Evolutionary conservation across 2,329 filamentous ascomycete genomes (phyloP).

Genomic region (Aspergillus neoniger): DNA sequence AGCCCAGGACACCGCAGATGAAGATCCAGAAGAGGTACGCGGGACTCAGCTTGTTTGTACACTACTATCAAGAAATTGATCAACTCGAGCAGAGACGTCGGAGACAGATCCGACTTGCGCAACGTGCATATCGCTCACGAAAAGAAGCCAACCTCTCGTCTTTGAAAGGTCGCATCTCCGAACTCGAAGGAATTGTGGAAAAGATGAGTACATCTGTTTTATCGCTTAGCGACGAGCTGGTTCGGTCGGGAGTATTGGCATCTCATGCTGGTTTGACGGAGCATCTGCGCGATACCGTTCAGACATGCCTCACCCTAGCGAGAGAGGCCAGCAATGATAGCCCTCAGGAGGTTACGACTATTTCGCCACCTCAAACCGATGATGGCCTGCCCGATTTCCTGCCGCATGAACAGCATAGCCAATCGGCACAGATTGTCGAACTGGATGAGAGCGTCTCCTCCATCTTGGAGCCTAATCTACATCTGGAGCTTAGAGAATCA

Average conservation of each 20-base stretch:
- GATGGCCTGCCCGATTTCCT: not conserved
- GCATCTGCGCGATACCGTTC: conserved; percentile 23
- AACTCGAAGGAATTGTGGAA: conserved; percentile 24
- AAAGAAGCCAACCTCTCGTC: conserved; percentile 25
- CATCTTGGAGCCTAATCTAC: not conserved
- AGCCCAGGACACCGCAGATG: conserved; percentile 9
- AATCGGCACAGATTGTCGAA: conserved; percentile 14
- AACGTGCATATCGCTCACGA: conserved; percentile 30
- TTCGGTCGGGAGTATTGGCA: conserved; percentile 23
- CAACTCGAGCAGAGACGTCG: conserved; percentile 21
- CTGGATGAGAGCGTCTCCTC: not conserved
- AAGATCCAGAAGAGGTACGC: conserved; percentile 24
- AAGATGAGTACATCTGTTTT: conserved; percentile 27
- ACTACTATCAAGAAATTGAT: not conserved
- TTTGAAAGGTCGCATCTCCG: conserved; percentile 22
- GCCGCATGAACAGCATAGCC: not conserved
- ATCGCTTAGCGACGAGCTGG: conserved; percentile 25
- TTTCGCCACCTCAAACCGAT: not conserved
- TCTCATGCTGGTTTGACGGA: conserved; percentile 20
- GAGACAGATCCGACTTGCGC: conserved; percentile 29
- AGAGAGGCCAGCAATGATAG: conserved; percentile 9
- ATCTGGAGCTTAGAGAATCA: not conserved
- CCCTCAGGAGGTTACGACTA: not conserved
- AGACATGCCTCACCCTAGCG: conserved; percentile 20
- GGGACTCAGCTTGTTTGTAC: not conserved